Conservation (phyloP, 306 rosid species). For the Vigna nakashimae region DNA sequence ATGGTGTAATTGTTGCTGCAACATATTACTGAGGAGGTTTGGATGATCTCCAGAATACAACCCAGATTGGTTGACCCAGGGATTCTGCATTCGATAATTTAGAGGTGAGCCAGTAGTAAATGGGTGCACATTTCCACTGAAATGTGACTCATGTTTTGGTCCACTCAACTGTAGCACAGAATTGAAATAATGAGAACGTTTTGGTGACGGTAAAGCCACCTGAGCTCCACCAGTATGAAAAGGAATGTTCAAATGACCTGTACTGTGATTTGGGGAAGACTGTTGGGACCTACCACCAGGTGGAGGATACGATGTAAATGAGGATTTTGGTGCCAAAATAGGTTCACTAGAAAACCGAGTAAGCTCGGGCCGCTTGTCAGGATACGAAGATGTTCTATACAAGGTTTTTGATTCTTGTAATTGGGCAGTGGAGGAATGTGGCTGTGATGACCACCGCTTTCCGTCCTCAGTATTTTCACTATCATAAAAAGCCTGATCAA, state of each 20-base stretch:
- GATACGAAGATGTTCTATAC: constrained; percentile 68
- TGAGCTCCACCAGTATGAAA: constrained; percentile 56
- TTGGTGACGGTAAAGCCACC: constrained; percentile 51
- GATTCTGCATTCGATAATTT: constrained; percentile 54
- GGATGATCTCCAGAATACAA: constrained; percentile 67
- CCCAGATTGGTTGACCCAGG: constrained; percentile 58
- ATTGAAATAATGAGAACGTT: constrained; percentile 51
- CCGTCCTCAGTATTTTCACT: constrained; percentile 53
- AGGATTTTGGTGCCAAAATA: constrained; percentile 54
- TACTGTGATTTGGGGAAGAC: constrained; percentile 52
- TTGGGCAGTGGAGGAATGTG: constrained; percentile 49
- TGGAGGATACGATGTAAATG: constrained; percentile 66
- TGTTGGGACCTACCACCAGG: constrained; percentile 60
- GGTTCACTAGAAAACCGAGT: constrained; percentile 64
- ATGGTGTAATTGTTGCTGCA: constrained; percentile 84
- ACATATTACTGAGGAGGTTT: constrained; percentile 64
- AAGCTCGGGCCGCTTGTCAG: constrained; percentile 56
- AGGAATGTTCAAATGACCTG: constrained; percentile 49
- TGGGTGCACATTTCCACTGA: constrained; percentile 52
- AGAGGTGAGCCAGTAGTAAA: constrained; percentile 50
- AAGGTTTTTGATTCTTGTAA: constrained; percentile 46
- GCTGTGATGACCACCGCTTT: constrained; percentile 65
- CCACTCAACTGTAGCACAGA: constrained; percentile 52
- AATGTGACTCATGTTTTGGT: constrained; percentile 50
- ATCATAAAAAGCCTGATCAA: constrained; percentile 54